Conservation (phyloP, 495 filamentous ascomycete genomes). For the Chlorociboria aeruginascens region DNA sequence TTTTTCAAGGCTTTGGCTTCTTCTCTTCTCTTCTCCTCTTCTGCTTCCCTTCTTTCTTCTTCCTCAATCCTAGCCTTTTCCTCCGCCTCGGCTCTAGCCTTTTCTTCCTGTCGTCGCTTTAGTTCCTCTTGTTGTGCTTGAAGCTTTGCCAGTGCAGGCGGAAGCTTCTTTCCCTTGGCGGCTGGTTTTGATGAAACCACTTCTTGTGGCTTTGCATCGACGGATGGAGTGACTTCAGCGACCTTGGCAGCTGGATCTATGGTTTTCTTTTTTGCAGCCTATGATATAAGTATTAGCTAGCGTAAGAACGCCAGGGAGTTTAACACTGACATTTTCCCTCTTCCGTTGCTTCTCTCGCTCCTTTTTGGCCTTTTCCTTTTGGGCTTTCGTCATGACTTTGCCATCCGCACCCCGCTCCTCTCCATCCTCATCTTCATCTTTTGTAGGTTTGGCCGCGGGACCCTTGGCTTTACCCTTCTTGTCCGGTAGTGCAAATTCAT, state of each 20-base stretch:
- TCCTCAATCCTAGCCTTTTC: constrained; percentile 65
- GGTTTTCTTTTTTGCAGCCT: constrained; percentile 63
- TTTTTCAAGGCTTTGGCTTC: constrained; percentile 72
- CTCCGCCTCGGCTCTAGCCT: constrained; percentile 52
- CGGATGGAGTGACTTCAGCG: constrained; percentile 33
- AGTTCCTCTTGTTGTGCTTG: constrained; percentile 89
- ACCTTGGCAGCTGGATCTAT: constrained; percentile 37
- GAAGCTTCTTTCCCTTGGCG: constrained; percentile 84
- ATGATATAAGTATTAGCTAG: constrained; percentile 8
- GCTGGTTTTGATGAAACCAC: constrained; percentile 17
- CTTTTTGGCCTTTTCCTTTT: constrained; percentile 93
- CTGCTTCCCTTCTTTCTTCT: constrained; percentile 50
- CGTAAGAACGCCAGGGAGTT: not conserved
- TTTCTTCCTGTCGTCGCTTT: constrained; percentile 62
- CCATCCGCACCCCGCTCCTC: constrained; percentile 47
- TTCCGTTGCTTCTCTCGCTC: constrained; percentile 91
- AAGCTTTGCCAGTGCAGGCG: constrained; percentile 63
- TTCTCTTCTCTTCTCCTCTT: constrained; percentile 63
- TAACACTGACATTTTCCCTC: constrained; percentile 63
- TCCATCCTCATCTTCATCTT: constrained; percentile 34
- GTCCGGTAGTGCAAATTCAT: constrained; percentile 72
- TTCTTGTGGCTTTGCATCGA: constrained; percentile 24
- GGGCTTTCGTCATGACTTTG: constrained; percentile 78
- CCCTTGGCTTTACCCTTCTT: constrained; percentile 91
- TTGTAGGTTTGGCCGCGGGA: constrained; percentile 32